These are phyloP conservation scores for Phialophora tarda DNA, from an alignment of 2,329 filamentous ascomycete species.

Conservation along the genomic window DNA sequence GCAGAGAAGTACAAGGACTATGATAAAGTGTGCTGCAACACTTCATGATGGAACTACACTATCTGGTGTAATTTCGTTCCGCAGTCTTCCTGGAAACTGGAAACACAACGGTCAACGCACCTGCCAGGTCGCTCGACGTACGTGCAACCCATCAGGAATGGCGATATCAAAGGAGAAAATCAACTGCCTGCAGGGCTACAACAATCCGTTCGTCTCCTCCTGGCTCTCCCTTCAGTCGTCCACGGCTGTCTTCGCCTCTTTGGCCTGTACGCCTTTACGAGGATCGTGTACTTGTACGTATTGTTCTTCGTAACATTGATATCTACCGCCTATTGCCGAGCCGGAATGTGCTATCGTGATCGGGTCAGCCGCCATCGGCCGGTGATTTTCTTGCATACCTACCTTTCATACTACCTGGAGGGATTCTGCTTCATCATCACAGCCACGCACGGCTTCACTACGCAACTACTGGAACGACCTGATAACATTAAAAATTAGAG, in stretches of 20 bases:
- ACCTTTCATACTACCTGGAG: conserved; percentile 39
- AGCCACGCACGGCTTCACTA: neutral
- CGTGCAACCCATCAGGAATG: neutral
- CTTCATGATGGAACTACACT: neutral
- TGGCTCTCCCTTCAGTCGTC: neutral
- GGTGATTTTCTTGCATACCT: conserved; percentile 12
- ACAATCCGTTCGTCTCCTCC: conserved; percentile 1
- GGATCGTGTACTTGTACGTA: conserved; percentile 19
- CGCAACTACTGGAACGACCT: neutral
- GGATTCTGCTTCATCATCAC: conserved; percentile 4
- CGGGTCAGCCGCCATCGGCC: conserved; percentile 13
- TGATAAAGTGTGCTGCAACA: conserved; percentile 9
- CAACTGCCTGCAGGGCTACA: neutral
- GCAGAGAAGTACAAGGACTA: conserved; percentile 42
- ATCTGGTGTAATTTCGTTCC: too few relatives aligned
- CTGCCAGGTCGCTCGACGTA: neutral
- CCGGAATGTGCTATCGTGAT: neutral
- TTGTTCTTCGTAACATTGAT: conserved; percentile 10
- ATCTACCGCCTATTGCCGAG: conserved; percentile 7
- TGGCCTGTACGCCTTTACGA: conserved; percentile 1
- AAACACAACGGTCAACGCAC: neutral
- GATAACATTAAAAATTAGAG: too few relatives aligned
- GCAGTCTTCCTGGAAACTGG: too few relatives aligned
- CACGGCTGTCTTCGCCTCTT: conserved; percentile 1
- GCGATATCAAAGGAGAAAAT: neutral